Percentiles rank a stretch among this genome's conserved stretches.
These are phyloP conservation scores for Leccinum fibrillosum DNA, from an alignment of 768 basidiomycete genomes.

Conservation along the genomic window DNA sequence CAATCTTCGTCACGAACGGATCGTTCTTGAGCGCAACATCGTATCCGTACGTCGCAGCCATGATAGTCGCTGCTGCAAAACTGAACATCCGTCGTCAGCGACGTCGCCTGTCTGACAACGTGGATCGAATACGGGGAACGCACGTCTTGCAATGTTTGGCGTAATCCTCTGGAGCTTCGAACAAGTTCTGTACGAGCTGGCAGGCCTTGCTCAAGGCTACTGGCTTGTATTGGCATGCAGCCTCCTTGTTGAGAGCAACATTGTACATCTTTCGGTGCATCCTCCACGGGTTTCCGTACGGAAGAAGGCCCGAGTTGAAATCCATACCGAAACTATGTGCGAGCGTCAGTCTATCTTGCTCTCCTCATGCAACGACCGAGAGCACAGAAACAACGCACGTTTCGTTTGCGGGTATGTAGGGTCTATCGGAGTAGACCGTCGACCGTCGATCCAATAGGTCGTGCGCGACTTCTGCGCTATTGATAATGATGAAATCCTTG, in stretches of 20 bases:
- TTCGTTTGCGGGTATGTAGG: conserved; percentile 19
- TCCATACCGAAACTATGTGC: conserved; percentile 27
- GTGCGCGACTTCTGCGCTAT: conserved; percentile 18
- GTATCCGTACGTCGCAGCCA: conserved; percentile 26
- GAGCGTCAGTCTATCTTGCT: background rate
- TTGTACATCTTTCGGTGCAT: conserved; percentile 30
- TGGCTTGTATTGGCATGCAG: conserved; percentile 9
- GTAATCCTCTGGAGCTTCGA: conserved; percentile 17
- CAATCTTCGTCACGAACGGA: conserved; percentile 23
- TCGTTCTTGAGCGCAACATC: conserved; percentile 23
- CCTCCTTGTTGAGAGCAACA: conserved; percentile 16
- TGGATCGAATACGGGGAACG: conserved; percentile 10
- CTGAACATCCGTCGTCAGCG: conserved; percentile 7
- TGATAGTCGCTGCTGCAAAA: conserved; percentile 21
- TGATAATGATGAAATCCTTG: conserved; percentile 28
- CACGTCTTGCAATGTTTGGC: conserved; percentile 19
- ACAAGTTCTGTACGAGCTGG: conserved; percentile 23
- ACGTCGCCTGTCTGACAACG: background rate
- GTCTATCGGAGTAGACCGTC: conserved; percentile 26
- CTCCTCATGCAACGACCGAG: background rate
- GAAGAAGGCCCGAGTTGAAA: conserved; percentile 28
- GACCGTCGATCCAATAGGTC: conserved; percentile 28
- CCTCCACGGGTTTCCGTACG: conserved; percentile 30
- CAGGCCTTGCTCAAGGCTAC: conserved; percentile 16
- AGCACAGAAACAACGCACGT: conserved; percentile 4